These are phyloP conservation scores for Lactarius evosmus DNA, from an alignment of 768 basidiomycete species.

Conservation along the genomic window DNA sequence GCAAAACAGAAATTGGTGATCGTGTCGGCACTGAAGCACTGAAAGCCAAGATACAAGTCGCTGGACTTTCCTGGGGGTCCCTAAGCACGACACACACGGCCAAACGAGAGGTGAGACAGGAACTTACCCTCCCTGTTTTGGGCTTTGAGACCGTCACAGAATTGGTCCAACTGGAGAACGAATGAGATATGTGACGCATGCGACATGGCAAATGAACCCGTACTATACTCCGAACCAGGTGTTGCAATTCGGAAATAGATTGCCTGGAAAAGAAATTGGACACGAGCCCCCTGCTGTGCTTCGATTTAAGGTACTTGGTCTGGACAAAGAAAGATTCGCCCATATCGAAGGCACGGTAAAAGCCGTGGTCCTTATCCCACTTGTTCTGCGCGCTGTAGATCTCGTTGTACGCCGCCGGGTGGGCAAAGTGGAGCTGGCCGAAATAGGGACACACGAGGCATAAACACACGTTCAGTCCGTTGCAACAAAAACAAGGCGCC, in stretches of 20 bases:
- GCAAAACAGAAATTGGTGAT: slow-evolving; percentile 44
- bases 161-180: slow-evolving; percentile 35
- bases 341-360: slow-evolving; percentile 41
- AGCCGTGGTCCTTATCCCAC: slow-evolving; percentile 40
- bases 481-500: not conserved
- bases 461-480: not conserved
- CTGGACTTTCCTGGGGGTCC: slow-evolving; percentile 27
- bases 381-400: slow-evolving; percentile 26
- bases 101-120: not conserved
- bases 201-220: not conserved
- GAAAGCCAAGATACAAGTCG: slow-evolving; percentile 42
- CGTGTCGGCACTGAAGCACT: slow-evolving; percentile 43
- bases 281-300: slow-evolving; percentile 35
- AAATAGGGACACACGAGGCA: not conserved
- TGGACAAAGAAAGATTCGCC: slow-evolving; percentile 39
- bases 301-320: slow-evolving; percentile 37
- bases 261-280: slow-evolving; percentile 41
- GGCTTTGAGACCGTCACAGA: slow-evolving; percentile 27
- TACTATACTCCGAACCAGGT: slow-evolving; percentile 36
- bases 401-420: slow-evolving; percentile 17
- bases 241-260: slow-evolving; percentile 39
- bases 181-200: not conserved
- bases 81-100: not conserved
- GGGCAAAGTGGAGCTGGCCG: slow-evolving; percentile 18
- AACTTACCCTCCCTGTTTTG: slow-evolving; percentile 15